Conservation (phyloP, 768 basidiomycete species). For the Boletus sensibilis region DNA sequence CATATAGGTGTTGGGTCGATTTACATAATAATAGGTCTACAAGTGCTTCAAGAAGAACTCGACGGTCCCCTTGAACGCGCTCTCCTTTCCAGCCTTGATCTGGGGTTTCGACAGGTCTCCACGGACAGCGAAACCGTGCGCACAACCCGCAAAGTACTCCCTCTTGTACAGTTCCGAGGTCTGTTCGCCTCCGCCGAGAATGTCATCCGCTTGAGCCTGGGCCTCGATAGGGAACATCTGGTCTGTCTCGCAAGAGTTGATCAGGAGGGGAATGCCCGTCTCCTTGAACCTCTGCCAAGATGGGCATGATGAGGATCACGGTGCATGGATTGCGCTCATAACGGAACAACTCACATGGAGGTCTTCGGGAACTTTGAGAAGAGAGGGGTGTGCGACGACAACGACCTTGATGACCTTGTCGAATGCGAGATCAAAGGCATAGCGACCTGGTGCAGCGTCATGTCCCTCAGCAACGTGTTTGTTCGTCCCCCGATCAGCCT, state of each 20-base stretch:
- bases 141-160: slow-evolving; percentile 36
- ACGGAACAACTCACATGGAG: slow-evolving; percentile 46
- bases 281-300: slow-evolving; percentile 46
- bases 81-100: slow-evolving; percentile 63
- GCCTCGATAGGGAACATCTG: slow-evolving; percentile 47
- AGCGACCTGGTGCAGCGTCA: slow-evolving; percentile 33
- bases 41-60: slow-evolving; percentile 48
- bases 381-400: slow-evolving; percentile 48
- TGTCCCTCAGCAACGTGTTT: not conserved
- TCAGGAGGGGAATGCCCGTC: slow-evolving; percentile 57
- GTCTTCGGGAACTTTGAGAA: slow-evolving; percentile 42
- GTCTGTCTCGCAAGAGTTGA: slow-evolving; percentile 64
- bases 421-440: slow-evolving; percentile 45
- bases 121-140: slow-evolving; percentile 57
- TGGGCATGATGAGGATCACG: not conserved
- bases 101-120: slow-evolving; percentile 47
- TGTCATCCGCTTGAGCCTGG: slow-evolving; percentile 45
- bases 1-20: not conserved
- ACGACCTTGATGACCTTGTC: slow-evolving; percentile 39
- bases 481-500: not conserved
- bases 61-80: slow-evolving; percentile 47
- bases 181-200: slow-evolving; percentile 47
- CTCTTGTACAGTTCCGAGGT: slow-evolving; percentile 41
- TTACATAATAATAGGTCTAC: slow-evolving; percentile 7
- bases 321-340: not conserved